These are phyloP conservation scores for Rosellinia necatrix DNA, from an alignment of 2,329 filamentous ascomycete species.

Conservation along the genomic window DNA sequence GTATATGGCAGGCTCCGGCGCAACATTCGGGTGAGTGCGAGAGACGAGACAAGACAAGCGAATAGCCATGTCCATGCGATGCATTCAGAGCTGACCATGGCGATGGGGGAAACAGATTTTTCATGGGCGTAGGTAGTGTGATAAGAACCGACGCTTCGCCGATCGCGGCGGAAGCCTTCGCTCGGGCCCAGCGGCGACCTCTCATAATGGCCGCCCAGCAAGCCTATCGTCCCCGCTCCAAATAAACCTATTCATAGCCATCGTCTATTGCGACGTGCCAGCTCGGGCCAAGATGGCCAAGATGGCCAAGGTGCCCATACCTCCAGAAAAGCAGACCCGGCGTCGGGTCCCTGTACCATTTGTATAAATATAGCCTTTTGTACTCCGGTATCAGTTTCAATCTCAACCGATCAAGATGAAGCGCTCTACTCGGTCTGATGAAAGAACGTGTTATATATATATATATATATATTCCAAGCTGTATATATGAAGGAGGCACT, in stretches of 20 bases:
- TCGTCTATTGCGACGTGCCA: background rate
- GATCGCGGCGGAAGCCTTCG: conserved; percentile 75
- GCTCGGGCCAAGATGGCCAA: background rate
- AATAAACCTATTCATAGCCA: conserved; percentile 25
- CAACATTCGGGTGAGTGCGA: conserved; percentile 83
- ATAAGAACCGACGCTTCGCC: conserved; percentile 90
- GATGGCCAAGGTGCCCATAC: background rate
- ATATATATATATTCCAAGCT: too few species aligned
- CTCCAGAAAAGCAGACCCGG: background rate
- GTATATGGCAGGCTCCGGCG: conserved; percentile 94
- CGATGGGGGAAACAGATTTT: conserved; percentile 66
- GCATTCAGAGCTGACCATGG: conserved; percentile 24
- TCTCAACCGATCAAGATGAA: background rate
- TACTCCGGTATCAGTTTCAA: conserved; percentile 6
- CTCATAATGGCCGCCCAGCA: conserved; percentile 62
- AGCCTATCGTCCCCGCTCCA: conserved; percentile 45
- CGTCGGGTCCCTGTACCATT: conserved; percentile 18
- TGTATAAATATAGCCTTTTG: conserved; percentile 13
- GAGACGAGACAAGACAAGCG: background rate
- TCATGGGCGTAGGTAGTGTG: conserved; percentile 98
- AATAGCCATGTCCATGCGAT: background rate
- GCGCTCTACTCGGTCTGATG: background rate
- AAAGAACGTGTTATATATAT: background rate
- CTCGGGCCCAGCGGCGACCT: conserved; percentile 72
- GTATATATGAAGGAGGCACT: conserved; percentile 10